Conservation (phyloP, 768 basidiomycete species). For the Glaciozyma antarctica region DNA sequence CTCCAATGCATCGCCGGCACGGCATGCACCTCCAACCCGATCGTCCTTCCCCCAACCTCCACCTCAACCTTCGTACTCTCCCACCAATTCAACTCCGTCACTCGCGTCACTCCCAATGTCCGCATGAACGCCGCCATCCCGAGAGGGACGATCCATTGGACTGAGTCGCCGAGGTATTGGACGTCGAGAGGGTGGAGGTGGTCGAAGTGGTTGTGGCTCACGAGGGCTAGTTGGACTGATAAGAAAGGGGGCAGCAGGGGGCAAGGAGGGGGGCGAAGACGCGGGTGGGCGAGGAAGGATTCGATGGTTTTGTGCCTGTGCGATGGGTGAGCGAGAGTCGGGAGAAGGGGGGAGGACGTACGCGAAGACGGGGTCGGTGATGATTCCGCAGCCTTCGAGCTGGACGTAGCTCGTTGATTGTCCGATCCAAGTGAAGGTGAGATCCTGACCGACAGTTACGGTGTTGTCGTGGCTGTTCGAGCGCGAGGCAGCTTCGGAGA, state of each 20-base stretch:
- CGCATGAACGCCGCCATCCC: constrained; percentile 37
- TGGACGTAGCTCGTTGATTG: constrained; percentile 40
- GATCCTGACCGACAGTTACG: constrained; percentile 29
- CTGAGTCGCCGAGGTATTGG: constrained; percentile 37
- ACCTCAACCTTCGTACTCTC: constrained; percentile 32
- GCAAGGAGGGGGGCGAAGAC: constrained; percentile 38
- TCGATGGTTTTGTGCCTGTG: not conserved
- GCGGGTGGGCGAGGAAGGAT: constrained; percentile 35
- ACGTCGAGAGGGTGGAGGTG: constrained; percentile 38
- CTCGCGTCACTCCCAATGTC: constrained; percentile 34
- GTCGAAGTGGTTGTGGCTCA: constrained; percentile 41
- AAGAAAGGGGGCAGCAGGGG: constrained; percentile 35
- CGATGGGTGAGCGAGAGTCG: not conserved
- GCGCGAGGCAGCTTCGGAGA: not conserved
- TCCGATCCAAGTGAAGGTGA: constrained; percentile 38
- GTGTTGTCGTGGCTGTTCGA: constrained; percentile 9
- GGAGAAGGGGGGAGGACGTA: not conserved
- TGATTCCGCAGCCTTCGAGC: constrained; percentile 36
- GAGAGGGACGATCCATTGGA: constrained; percentile 39
- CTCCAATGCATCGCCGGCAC: constrained; percentile 36
- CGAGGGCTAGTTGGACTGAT: constrained; percentile 38
- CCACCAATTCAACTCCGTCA: constrained; percentile 42
- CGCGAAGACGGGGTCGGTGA: constrained; percentile 40
- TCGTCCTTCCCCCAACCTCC: constrained; percentile 2
- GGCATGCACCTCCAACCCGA: not conserved